Evolutionary conservation across 2,329 filamentous ascomycete species (phyloP), one percentile per base, ranked within the genome.

Genomic region (Lizonia empirigonia): DNA sequence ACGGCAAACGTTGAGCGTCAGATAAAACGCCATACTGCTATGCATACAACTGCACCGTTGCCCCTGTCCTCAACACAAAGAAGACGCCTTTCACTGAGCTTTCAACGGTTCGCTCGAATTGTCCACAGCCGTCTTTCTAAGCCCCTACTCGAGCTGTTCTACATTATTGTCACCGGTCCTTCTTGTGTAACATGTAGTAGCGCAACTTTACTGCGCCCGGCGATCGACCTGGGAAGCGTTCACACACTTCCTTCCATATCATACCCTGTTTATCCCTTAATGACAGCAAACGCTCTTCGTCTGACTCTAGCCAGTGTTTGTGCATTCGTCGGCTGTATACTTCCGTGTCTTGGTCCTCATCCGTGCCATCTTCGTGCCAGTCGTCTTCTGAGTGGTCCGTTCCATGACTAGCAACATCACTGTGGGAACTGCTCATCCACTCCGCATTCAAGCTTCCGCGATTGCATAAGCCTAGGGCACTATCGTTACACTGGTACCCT

Each of bases 271-370:
- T 48, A 33, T 58, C 40, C 35, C 47, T 58, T 15, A 38, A 50
- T 22, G 24, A 54, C 34, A 59, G 54, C 44, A 59, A 47, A 41
- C 33, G 55, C 19, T 29, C 16, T 53, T 60, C 23, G 16, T 58
- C 48, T 41, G 16, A 58, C 46, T 49, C 20, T 48, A 47, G 39
- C 51, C 12, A 60, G 18, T 12, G 35, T 23, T 39, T 53, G 26
- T 32, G 41, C 24, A 16, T 58, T 51, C 10, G 32, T 51, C 40
- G 9, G 41, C 50, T 50, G 10, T 49, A 49, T 53, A 44, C 24
- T 29, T 41, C 27, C 42, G n/a, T 45, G 32, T 22, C 32, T 34
- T 58, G 20, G 27, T 58, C 46, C 39, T 26, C n/a, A 39, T 60
- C 45, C 32, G 50, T 24, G 20, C 41, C 20, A 36, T 56, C 46